Evolutionary conservation across 2,329 filamentous ascomycete species (phyloP), one percentile per base, ranked within the genome.

Genomic region (Colletotrichum lini): DNA sequence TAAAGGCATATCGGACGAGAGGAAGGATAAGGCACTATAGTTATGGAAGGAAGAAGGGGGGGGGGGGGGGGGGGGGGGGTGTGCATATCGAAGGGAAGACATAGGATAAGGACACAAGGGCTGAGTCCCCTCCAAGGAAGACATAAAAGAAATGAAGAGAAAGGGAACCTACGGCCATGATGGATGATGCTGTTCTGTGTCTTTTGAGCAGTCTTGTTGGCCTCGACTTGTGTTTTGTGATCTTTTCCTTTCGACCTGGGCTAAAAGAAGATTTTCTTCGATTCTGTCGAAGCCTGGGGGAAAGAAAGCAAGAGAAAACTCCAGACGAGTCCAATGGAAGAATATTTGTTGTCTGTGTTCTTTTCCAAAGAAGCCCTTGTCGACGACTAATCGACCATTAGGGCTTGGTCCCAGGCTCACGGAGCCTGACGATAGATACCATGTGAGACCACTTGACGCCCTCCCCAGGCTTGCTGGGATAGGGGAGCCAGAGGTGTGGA

Each of bases 141-240:
- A 4, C 10, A 18, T 6, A 5, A 30, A 13, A 44, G 21, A 45
- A 64, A 12, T 16, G 38, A 54, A 56, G 12, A 38, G 35, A 38
- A 38, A 38, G 35, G 35, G 8, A 38, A 45, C 52, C 47, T 26
- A 65, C 62, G 5, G 30, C n/a, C 52, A 65, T 57, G 15, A 8
- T 50, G n/a, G 6, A 16, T 16, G 7, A 6, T 30, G 40, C 8
- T 3, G 30, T 16, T 49, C 18, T 10, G n/a, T 2, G 7, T 12
- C 23, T 21, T 30, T 16, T 15, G 23, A n/a, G 2, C 35, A 8
- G 18, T 38, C 12, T 26, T 60, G 13, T 30, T 26, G 42, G n/a
- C 21, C 13, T 49, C 1, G 30, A 16, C 13, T 47, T 23, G 10
- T 49, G 42, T 49, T 21, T 60, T 15, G 7, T 30, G 15, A 58